Percentiles rank a stretch among this genome's conserved stretches.
Conservation (phyloP, 495 filamentous ascomycete species). For the Penicillium bialowiezense region DNA sequence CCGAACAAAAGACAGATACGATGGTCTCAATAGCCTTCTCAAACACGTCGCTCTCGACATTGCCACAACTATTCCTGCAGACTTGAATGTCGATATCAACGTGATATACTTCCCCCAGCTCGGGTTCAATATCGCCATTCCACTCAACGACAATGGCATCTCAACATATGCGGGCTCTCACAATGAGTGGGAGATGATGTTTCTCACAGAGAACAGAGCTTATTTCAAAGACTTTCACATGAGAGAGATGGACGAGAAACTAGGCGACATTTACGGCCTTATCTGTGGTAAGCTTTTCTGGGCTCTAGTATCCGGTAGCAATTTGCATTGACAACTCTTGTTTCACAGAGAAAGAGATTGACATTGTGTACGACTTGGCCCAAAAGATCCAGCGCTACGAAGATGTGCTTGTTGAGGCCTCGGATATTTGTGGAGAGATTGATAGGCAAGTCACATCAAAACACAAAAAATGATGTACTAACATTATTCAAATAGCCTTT, state of each 20-base stretch:
- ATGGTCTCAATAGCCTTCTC: slow-evolving; percentile 72
- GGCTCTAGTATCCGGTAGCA: neutral
- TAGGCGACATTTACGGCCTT: slow-evolving; percentile 79
- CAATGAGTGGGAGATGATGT: slow-evolving; percentile 72
- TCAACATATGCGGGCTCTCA: slow-evolving; percentile 65
- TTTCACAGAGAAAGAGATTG: slow-evolving; percentile 77
- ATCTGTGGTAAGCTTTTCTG: slow-evolving; percentile 64
- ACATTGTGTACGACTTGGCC: slow-evolving; percentile 78
- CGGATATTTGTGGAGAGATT: slow-evolving; percentile 80
- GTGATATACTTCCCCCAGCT: slow-evolving; percentile 88
- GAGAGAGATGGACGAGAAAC: slow-evolving; percentile 75
- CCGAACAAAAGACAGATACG: slow-evolving; percentile 69
- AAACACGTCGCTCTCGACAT: slow-evolving; percentile 62
- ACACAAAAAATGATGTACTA: neutral
- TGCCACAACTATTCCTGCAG: slow-evolving; percentile 57
- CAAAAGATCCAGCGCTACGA: slow-evolving; percentile 70
- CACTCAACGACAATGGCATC: slow-evolving; percentile 57
- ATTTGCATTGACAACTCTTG: neutral
- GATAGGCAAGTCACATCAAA: slow-evolving; percentile 53
- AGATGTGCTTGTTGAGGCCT: slow-evolving; percentile 60
- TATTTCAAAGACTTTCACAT: slow-evolving; percentile 90
- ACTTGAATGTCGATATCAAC: slow-evolving; percentile 62
- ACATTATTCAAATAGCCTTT: slow-evolving; percentile 51
- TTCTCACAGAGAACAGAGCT: slow-evolving; percentile 64
- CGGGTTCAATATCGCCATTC: slow-evolving; percentile 81